These are phyloP conservation scores for Leucosporidium yakuticum DNA, from an alignment of 768 basidiomycete species.

Conservation along the genomic window DNA sequence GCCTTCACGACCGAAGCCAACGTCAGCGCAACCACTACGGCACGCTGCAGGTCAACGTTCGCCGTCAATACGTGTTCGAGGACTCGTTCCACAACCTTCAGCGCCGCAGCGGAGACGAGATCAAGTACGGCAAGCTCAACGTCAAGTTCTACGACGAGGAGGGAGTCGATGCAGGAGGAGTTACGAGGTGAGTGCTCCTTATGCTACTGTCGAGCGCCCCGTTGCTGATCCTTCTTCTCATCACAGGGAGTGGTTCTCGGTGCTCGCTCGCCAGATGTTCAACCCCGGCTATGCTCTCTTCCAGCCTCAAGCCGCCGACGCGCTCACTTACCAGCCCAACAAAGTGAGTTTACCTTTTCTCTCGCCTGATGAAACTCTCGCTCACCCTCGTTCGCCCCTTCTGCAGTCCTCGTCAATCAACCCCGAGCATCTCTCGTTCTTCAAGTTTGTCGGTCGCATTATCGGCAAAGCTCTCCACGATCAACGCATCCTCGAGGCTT, in stretches of 20 bases:
- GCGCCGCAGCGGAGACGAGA: slow-evolving; percentile 84
- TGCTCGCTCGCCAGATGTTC: slow-evolving; percentile 96
- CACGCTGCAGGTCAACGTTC: slow-evolving; percentile 81
- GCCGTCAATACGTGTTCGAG: slow-evolving; percentile 66
- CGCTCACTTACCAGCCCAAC: slow-evolving; percentile 84
- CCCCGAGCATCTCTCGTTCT: slow-evolving; percentile 90
- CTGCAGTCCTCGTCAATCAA: slow-evolving; percentile 91
- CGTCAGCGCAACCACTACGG: slow-evolving; percentile 60
- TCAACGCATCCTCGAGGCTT: slow-evolving; percentile 89
- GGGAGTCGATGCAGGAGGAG: slow-evolving; percentile 96
- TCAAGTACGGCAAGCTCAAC: slow-evolving; percentile 95
- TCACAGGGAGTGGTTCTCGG: slow-evolving; percentile 83
- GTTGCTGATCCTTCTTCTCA: neutral
- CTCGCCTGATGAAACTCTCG: neutral
- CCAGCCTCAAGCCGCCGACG: slow-evolving; percentile 94
- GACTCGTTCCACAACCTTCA: slow-evolving; percentile 92
- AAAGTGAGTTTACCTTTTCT: slow-evolving; percentile 40
- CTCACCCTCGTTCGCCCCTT: slow-evolving; percentile 68
- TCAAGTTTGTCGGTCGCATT: slow-evolving; percentile 96
- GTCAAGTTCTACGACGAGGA: slow-evolving; percentile 92
- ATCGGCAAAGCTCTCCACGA: slow-evolving; percentile 98
- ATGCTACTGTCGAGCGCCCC: no score
- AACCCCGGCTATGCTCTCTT: slow-evolving; percentile 97
- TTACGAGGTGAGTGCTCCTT: slow-evolving; percentile 57
- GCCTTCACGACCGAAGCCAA: slow-evolving; percentile 75